phyloP scores from a whole-genome alignment of 2,329 filamentous ascomycete species.

The Pseudocercospora eumusae region DNA sequence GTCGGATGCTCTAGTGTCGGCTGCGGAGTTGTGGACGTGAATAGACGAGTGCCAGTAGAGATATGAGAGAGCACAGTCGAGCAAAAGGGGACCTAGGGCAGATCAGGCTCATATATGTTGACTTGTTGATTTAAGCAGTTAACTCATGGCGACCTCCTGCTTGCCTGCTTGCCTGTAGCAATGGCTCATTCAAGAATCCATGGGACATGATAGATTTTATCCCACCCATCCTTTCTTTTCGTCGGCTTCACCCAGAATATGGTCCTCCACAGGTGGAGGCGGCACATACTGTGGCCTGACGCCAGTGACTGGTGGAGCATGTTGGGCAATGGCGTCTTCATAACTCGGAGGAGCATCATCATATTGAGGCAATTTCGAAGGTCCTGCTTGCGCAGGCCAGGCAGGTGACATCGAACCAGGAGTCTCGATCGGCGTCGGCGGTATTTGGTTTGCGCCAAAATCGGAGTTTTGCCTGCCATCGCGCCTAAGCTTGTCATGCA shows the following conservation, averaged over 20 bases:
- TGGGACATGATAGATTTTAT: background rate
- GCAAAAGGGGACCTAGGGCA: no score
- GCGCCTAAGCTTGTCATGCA: slow-evolving; percentile 30
- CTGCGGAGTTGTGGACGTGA: no score
- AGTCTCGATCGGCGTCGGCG: slow-evolving; percentile 29
- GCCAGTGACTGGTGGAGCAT: slow-evolving; percentile 71
- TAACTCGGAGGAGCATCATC: slow-evolving; percentile 83
- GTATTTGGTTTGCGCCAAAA: slow-evolving; percentile 33
- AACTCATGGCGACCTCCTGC: background rate
- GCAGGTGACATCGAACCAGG: slow-evolving; percentile 14
- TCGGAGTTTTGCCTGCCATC: slow-evolving; percentile 30
- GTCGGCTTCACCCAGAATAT: slow-evolving; percentile 30
- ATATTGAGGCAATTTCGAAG: slow-evolving; percentile 23
- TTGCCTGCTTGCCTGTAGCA: background rate
- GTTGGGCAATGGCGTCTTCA: slow-evolving; percentile 84
- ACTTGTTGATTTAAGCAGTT: background rate
- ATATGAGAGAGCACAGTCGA: no score
- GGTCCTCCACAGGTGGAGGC: slow-evolving; percentile 40
- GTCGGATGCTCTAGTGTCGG: no score
- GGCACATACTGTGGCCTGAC: slow-evolving; percentile 66
- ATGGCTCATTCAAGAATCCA: background rate
- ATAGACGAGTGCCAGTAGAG: no score
- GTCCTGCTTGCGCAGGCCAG: slow-evolving; percentile 23
- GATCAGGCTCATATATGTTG: no score
- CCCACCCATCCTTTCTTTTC: slow-evolving; percentile 38